Base-by-base conservation (phyloP, 345 rosid genomes). In the Geranium brycei region DNA sequence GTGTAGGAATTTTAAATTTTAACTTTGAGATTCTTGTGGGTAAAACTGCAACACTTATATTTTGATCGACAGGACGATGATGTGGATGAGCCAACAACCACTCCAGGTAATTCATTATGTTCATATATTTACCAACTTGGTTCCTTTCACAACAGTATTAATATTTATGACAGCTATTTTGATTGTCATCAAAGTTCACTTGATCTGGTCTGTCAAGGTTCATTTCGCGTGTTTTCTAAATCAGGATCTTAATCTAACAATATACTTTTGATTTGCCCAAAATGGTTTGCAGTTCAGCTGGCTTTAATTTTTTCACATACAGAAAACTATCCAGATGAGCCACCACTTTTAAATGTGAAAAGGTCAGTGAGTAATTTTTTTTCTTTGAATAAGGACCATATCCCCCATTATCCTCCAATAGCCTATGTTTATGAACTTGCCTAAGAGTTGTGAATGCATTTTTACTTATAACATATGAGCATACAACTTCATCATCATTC, bases 261-360 rank as follows among this genome's bases (percentile, higher is more conserved):
- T 57, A 66, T 57, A 59, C 59, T 17, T 64, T 79, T 47, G 12
- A 47, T 47, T 13, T 47, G 64, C 70, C 57, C 30, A 38, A 68
- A 65, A 63, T 57, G 68, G 62, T 67, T 72, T 90, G 80, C 97
- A 93, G 99, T 85, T 82, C 76, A 79, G 82, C 80, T 93, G 58
- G 99, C 79, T 74, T 81, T 93, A 77, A 70, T 90, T 78, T 93
- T 93, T 78, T 76, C 95, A 0, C 99, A 93, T 83, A 82, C 96
- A 14, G 89, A 86, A 73, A 83, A 80, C 57, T 93, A 93, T 69
- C 99, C 99, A 0, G 99, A 90, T 59, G 96, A 88, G 66, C 81
- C 83, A 64, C 99, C 99, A 4, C 92, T 88, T 65, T 66, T 90
- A 70, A 82, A 83, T 72, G 87, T 85, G 31, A 85, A 70, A 75